Evolutionary conservation across 1,139 yeast species (phyloP), one percentile per base, ranked within the genome.

Genomic region (Geotrichum fermentans): DNA sequence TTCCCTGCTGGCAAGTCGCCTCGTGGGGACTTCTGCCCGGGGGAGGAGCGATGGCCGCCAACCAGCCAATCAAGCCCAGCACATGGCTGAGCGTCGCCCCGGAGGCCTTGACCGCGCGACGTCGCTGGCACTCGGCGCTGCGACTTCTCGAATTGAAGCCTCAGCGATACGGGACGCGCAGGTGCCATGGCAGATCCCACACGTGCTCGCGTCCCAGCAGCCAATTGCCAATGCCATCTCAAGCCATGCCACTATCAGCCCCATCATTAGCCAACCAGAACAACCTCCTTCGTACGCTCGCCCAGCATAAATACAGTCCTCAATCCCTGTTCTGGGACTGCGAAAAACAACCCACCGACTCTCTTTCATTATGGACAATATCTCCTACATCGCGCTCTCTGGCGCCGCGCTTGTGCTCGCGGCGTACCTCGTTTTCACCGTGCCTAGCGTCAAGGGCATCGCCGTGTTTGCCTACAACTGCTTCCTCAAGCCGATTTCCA

Each of bases 401-500:
- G 26, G 22, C 6, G 47, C 24, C 5, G 32, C 30, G 5, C 39
- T 36, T 6, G n/a, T 43, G 7, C 16, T 43, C 7, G 33, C 40
- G 7, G 42, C 42, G 18, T 45, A 30, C 16, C 26, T 38, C 29
- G 5, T 22, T 13, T 2, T 17, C 10, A 32, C 42, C n/a, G 30
- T 26, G 6, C 38, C 49, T 2, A 29, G 37, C 20, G 21, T 34
- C 40, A 56, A 55, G 42, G 51, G 55, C 17, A 29, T 55, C 20
- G 52, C 43, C 14, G 40, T 57, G 44, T 67, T 67, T 52, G 66
- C 63, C 47, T 68, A 61, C 58, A 63, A 60, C 51, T 85, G 95
- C 61, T 85, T 85, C 60, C 60, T 85, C 55, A 83, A 81, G 61
- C 95, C 95, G 0, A 74, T 83, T 54, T 56, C 70, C 3, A 70